Conservation (phyloP, 1,284 basidiomycete species). For the Gymnopus androsaceus region DNA sequence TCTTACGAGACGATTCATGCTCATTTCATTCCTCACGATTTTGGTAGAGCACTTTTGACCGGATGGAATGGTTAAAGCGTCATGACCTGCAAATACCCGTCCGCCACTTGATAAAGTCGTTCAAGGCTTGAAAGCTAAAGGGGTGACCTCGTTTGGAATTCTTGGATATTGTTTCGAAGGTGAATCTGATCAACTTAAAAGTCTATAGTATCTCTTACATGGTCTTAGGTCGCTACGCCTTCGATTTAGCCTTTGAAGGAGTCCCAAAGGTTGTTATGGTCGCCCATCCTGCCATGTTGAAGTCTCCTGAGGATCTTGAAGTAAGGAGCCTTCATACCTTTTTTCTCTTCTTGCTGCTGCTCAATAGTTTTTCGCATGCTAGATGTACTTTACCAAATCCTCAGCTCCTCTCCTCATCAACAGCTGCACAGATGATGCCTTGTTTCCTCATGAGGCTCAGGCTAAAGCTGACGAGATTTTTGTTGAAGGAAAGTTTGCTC, state of each 20-base stretch:
- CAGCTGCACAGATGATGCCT: constrained; percentile 53
- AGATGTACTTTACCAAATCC: constrained; percentile 41
- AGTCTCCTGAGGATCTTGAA: constrained; percentile 26
- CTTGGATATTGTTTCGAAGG: constrained; percentile 77
- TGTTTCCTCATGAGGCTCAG: constrained; percentile 47
- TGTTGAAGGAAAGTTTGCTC: constrained; percentile 43
- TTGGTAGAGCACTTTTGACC: constrained; percentile 40
- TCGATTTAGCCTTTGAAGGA: constrained; percentile 68
- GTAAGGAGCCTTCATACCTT: constrained; percentile 15
- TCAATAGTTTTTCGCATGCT: neutral
- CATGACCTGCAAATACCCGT: constrained; percentile 51
- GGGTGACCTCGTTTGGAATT: constrained; percentile 59
- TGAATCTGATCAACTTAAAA: constrained; percentile 30
- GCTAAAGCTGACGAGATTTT: constrained; percentile 57
- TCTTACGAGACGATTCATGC: too few species aligned
- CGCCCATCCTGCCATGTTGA: too few species aligned
- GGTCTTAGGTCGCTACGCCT: constrained; percentile 51
- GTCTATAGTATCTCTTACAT: constrained; percentile 22
- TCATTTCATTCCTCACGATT: too few species aligned
- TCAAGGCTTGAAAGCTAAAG: constrained; percentile 53
- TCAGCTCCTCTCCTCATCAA: constrained; percentile 65
- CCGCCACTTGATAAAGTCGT: constrained; percentile 60
- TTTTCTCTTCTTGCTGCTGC: neutral
- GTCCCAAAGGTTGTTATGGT: constrained; percentile 54
- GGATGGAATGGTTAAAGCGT: constrained; percentile 48